Percentiles rank a stretch among this genome's conserved stretches.
Evolutionary conservation across 2,329 filamentous ascomycete species (phyloP).

Genomic region (Ascomycota sp.): DNA sequence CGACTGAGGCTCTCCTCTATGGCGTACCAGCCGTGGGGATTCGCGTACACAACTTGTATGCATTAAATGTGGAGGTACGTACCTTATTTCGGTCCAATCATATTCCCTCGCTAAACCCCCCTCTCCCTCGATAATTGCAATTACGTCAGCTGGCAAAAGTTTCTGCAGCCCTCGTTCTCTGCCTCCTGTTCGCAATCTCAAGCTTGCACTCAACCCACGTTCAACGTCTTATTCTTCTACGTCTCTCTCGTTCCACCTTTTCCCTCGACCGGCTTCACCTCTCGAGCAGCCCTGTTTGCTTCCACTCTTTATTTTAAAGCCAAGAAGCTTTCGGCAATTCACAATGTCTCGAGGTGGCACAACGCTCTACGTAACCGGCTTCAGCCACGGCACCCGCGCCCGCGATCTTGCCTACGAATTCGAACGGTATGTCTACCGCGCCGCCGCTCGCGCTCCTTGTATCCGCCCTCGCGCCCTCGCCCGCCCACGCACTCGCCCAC

Average conservation of each 20-base stretch:
- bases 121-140: background rate
- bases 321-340: slow-evolving; percentile 1
- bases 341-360: slow-evolving; percentile 82
- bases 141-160: slow-evolving; percentile 7
- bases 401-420: slow-evolving; percentile 99
- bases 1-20: too few species aligned
- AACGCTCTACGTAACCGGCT: slow-evolving; percentile 96
- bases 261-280: background rate
- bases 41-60: background rate
- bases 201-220: slow-evolving; percentile 1
- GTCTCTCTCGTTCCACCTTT: background rate
- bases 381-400: slow-evolving; percentile 94
- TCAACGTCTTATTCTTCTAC: background rate
- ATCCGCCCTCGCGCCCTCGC: slow-evolving; percentile 11
- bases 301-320: too few species aligned
- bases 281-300: too few species aligned
- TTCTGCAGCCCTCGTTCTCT: slow-evolving; percentile 2
- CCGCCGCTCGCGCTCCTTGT: slow-evolving; percentile 13
- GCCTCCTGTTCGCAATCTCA: background rate
- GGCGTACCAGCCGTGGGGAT: too few species aligned
- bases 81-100: background rate
- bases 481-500: slow-evolving; percentile 17
- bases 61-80: background rate
- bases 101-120: background rate
- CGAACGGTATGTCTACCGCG: slow-evolving; percentile 86